A percentile compares a stretch with the other conserved stretches of the same genome.
phyloP scores from a whole-genome alignment of 2,329 filamentous ascomycete species.

The Aspergillus uvarum region DNA sequence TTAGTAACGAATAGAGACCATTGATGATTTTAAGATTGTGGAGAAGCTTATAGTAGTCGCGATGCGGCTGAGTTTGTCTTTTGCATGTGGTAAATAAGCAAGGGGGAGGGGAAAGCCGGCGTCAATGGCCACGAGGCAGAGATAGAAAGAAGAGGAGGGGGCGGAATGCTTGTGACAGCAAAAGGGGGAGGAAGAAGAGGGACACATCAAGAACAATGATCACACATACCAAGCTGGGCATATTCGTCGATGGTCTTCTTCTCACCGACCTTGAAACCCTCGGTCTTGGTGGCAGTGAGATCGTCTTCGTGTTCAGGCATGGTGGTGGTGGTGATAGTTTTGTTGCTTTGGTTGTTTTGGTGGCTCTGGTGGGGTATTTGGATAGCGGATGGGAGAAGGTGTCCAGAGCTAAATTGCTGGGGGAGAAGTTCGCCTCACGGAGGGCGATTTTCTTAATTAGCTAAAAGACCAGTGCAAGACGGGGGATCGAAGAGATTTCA shows the following conservation, averaged over 20 bases:
- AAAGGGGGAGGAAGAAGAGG: neutral
- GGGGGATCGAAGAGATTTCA: neutral
- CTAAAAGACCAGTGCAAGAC: neutral
- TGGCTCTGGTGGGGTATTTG: constrained; percentile 3
- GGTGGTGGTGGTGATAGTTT: constrained; percentile 26
- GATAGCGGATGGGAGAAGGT: neutral
- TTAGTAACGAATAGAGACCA: neutral
- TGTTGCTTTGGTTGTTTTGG: constrained; percentile 6
- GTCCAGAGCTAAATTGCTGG: neutral
- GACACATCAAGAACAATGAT: neutral
- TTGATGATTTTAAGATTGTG: neutral
- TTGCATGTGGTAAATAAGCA: neutral
- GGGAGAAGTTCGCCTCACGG: neutral
- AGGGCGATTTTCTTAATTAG: neutral
- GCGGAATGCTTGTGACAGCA: neutral
- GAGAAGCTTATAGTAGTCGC: too few species aligned
- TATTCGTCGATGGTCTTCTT: constrained; percentile 98
- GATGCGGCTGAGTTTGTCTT: too few species aligned
- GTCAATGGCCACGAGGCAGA: constrained; percentile 11
- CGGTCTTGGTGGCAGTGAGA: constrained; percentile 79
- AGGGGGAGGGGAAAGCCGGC: neutral
- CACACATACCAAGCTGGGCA: constrained; percentile 77
- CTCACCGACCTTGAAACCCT: constrained; percentile 97
- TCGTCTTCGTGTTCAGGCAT: constrained; percentile 79
- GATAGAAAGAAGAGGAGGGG: neutral